phyloP scores from a whole-genome alignment of 805 yeast species.

The Metschnikowia dekortorum region DNA sequence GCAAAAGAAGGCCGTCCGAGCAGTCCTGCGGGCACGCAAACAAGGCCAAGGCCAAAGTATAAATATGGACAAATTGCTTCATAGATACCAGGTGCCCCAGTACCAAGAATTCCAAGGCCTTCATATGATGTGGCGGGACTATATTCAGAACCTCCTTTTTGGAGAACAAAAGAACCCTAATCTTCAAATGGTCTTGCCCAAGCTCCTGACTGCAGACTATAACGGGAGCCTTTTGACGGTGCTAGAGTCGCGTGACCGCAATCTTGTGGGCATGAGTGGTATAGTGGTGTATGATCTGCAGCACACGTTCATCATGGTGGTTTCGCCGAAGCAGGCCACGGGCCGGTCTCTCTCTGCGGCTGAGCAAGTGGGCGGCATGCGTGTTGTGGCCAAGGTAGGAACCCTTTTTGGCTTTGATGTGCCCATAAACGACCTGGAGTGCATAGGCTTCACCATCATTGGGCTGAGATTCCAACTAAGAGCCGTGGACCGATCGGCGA shows the following conservation, averaged over 20 bases:
- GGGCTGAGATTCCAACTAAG: slow-evolving; percentile 78
- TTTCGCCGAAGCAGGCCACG: slow-evolving; percentile 37
- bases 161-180: slow-evolving; percentile 26
- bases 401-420: slow-evolving; percentile 54
- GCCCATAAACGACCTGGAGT: slow-evolving; percentile 29
- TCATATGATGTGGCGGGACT: slow-evolving; percentile 69
- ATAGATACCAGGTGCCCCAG: slow-evolving; percentile 29
- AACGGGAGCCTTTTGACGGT: slow-evolving; percentile 72
- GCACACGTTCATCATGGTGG: slow-evolving; percentile 60
- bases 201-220: slow-evolving; percentile 72
- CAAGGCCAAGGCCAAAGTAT: slow-evolving; percentile 17
- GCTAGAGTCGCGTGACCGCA: slow-evolving; percentile 49
- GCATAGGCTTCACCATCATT: slow-evolving; percentile 57
- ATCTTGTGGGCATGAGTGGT: slow-evolving; percentile 61
- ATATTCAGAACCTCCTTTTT: slow-evolving; percentile 54
- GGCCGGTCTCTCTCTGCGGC: slow-evolving; percentile 20
- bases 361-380: slow-evolving; percentile 55
- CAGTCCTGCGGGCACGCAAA: slow-evolving; percentile 29
- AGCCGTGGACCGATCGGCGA: slow-evolving; percentile 74
- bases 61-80: slow-evolving; percentile 21
- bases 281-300: slow-evolving; percentile 84
- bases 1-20: slow-evolving; percentile 38
- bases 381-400: slow-evolving; percentile 63
- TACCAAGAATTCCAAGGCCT: slow-evolving; percentile 52
- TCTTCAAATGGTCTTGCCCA: slow-evolving; percentile 39